Evolutionary conservation across 805 yeast species (phyloP).

Genomic region (Barnettozyma siamensis): DNA sequence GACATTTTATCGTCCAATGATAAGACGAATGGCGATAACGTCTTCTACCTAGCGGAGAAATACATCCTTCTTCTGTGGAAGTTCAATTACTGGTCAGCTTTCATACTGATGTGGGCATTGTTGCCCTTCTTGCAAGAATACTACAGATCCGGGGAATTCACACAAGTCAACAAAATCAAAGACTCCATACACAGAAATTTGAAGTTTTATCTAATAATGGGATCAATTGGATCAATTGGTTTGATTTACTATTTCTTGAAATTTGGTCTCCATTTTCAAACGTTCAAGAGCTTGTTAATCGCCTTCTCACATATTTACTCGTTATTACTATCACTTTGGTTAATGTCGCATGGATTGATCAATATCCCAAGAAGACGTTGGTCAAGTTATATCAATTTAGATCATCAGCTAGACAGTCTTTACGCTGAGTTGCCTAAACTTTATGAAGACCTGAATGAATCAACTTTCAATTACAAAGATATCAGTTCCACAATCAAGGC

Average conservation of each 20-base stretch:
- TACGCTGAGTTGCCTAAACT: conserved; percentile 53
- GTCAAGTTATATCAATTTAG: conserved; percentile 31
- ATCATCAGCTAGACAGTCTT: conserved; percentile 28
- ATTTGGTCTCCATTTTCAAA: conserved; percentile 47
- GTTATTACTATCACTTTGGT: conserved; percentile 68
- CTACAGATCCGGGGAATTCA: conserved; percentile 63
- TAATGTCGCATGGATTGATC: conserved; percentile 78
- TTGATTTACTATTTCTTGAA: conserved; percentile 53
- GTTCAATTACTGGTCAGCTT: conserved; percentile 74
- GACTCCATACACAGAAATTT: conserved; percentile 55
- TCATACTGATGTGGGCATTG: conserved; percentile 70
- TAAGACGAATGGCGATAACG: conserved; percentile 20
- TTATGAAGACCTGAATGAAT: conserved; percentile 58
- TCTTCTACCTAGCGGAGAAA: conserved; percentile 44
- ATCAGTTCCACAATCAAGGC: conserved; percentile 53
- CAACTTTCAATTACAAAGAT: conserved; percentile 57
- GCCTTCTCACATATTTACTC: conserved; percentile 77
- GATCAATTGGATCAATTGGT: conserved; percentile 47
- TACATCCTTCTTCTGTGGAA: conserved; percentile 61
- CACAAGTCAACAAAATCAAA: conserved; percentile 37
- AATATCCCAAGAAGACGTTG: conserved; percentile 50
- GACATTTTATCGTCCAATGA: conserved; percentile 54
- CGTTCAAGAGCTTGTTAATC: conserved; percentile 61
- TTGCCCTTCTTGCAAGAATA: conserved; percentile 71
- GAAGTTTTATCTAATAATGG: conserved; percentile 53